A percentile compares a stretch with the other conserved stretches of the same genome.
Evolutionary conservation across 169 alveolate genomes (phyloP).

Genomic region (Cryptosporidium ryanae): DNA sequence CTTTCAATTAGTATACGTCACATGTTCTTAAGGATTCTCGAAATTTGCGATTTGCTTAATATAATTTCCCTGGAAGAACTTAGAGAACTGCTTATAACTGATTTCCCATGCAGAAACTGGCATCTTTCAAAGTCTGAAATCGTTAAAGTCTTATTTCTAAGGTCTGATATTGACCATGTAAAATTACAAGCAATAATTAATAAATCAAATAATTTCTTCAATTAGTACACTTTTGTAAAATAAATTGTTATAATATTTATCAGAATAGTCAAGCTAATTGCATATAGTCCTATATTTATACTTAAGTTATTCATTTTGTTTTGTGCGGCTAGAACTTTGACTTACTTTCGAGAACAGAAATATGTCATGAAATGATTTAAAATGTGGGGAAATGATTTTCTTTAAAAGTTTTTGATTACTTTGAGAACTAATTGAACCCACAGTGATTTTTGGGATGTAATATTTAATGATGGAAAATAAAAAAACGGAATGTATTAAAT

Average conservation of each 20-base stretch:
- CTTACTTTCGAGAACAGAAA: slow-evolving; percentile 34
- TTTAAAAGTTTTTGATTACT: background rate
- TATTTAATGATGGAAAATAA: slow-evolving; percentile 19
- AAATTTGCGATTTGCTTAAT: slow-evolving; percentile 60
- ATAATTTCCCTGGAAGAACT: slow-evolving; percentile 61
- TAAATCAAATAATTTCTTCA: slow-evolving; percentile 45
- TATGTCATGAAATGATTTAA: slow-evolving; percentile 18
- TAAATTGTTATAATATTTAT: background rate
- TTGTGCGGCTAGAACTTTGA: slow-evolving; percentile 18
- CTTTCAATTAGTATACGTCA: slow-evolving; percentile 68
- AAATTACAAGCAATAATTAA: slow-evolving; percentile 21
- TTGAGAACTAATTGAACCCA: background rate
- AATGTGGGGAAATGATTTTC: slow-evolving; percentile 24
- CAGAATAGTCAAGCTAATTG: background rate
- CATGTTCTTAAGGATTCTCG: slow-evolving; percentile 47
- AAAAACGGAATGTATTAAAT: slow-evolving; percentile 10
- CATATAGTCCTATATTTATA: background rate
- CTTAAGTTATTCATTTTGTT: background rate
- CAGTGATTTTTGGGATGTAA: background rate
- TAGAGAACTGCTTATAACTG: slow-evolving; percentile 38
- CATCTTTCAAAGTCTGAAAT: slow-evolving; percentile 45
- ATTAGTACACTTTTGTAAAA: background rate
- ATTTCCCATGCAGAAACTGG: slow-evolving; percentile 73
- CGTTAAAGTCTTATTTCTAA: slow-evolving; percentile 23
- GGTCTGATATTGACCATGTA: slow-evolving; percentile 40